These are phyloP conservation scores for Parietaria judaica DNA, from an alignment of 306 rosid species.

Conservation along the genomic window DNA sequence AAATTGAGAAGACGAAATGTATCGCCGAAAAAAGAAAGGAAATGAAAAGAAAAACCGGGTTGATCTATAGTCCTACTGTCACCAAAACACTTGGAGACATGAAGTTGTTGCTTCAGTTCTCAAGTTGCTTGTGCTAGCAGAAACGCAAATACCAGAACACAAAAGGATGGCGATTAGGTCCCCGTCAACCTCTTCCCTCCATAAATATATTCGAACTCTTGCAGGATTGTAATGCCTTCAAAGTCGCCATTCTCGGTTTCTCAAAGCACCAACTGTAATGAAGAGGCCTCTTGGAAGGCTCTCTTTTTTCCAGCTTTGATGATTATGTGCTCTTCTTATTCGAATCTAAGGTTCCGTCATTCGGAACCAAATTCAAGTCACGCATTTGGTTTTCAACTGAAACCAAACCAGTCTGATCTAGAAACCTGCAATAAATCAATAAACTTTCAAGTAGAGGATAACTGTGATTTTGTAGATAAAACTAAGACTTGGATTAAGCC, in stretches of 20 bases:
- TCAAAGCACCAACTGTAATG: not conserved
- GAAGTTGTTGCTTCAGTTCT: slow-evolving; percentile 47
- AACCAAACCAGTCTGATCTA: slow-evolving; percentile 73
- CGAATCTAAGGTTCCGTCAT: slow-evolving; percentile 24
- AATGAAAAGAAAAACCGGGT: not conserved
- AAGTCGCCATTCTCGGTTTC: too few species aligned
- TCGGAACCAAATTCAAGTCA: slow-evolving; percentile 52
- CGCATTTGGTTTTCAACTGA: slow-evolving; percentile 73
- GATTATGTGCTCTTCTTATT: slow-evolving; percentile 30
- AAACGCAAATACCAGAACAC: slow-evolving; percentile 28
- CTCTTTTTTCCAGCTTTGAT: slow-evolving; percentile 19
- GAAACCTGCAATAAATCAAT: slow-evolving; percentile 52
- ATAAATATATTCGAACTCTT: too few species aligned
- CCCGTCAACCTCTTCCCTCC: too few species aligned
- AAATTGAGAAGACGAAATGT: not conserved
- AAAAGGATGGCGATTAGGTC: slow-evolving; percentile 23
- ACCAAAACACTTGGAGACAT: slow-evolving; percentile 23
- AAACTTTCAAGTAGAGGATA: too few species aligned
- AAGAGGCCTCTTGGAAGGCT: not conserved
- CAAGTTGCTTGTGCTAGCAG: slow-evolving; percentile 54
- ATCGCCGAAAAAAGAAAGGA: slow-evolving; percentile 12
- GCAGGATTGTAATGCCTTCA: too few species aligned
- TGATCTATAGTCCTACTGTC: not conserved
- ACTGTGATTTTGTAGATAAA: too few species aligned
- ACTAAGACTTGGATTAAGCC: too few species aligned